A percentile compares a stretch with the other conserved stretches of the same genome.
These are phyloP conservation scores for Mallotus japonicus DNA, from an alignment of 441 rosid species.

Conservation along the genomic window DNA sequence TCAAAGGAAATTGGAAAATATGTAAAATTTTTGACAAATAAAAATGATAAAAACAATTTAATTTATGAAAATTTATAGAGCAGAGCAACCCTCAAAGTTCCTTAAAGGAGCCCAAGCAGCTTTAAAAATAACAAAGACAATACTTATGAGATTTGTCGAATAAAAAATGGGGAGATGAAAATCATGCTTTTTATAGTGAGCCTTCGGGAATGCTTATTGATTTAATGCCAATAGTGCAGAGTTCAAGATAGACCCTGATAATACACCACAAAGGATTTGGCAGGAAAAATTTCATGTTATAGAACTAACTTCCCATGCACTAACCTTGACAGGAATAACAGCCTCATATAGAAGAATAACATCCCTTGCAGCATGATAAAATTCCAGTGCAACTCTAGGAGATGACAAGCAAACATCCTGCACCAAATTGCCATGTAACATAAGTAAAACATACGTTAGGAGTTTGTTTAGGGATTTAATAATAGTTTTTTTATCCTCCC, in stretches of 20 bases:
- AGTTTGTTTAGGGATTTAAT: background rate
- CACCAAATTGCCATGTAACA: conserved; percentile 26
- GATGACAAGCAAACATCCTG: conserved; percentile 92
- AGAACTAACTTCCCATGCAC: conserved; percentile 32
- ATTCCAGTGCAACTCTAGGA: conserved; percentile 80
- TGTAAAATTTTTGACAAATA: too few species aligned
- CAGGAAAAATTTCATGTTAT: conserved; percentile 6
- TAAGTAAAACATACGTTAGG: conserved; percentile 10
- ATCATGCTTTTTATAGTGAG: background rate
- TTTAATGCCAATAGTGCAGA: background rate
- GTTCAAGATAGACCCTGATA: background rate
- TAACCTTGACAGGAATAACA: conserved; percentile 85
- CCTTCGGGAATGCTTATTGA: background rate
- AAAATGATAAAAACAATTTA: background rate
- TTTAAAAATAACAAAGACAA: background rate
- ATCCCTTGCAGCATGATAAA: conserved; percentile 86
- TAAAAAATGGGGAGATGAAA: background rate
- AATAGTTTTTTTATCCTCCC: background rate
- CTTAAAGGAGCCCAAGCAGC: background rate
- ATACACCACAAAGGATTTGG: background rate
- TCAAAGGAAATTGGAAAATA: background rate
- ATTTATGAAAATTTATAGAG: background rate
- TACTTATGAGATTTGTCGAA: background rate
- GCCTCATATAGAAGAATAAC: conserved; percentile 89
- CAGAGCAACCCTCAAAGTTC: background rate